Evolutionary conservation across 768 basidiomycete species (phyloP), one percentile per base, ranked within the genome.

Genomic region (Hygrocybe punicea): DNA sequence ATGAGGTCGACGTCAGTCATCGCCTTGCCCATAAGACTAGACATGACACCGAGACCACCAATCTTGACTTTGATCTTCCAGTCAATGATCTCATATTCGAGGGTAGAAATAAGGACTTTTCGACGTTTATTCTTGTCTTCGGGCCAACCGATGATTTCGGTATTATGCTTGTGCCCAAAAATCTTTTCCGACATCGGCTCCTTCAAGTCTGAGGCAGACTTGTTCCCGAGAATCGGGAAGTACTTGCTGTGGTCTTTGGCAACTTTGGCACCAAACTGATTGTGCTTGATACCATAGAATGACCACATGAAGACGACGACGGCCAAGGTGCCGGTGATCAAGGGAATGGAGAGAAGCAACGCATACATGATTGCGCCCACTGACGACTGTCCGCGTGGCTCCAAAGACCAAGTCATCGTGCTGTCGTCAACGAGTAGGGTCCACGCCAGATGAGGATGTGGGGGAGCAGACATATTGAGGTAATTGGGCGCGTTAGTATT

Each of bases 41-140:
- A 96, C 94, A 97, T 97, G 76, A 96, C 94, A 79, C 94, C 94
- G 17, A 97, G 80, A 72, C 94, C 94, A 75, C 94, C 94, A 61
- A 96, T 96, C 79, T 96, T 96, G 78, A 97, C 94, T 73, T 97
- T 97, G 60, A 95, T 73, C 73, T 95, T 95, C 93, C 94, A 97
- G 67, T 96, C 94, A 66, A 97, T 85, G 67, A 97, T 90, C 71
- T 97, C 94, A 73, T 97, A 97, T 73, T 97, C 94, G 51, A 97
- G 80, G 0, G 94, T 96, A 16, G 94, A 77, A 59, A 97, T 97
- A 45, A 97, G 81, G 24, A 95, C 92, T 71, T 89, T 92, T 69
- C 94, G 81, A 48, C 93, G 85, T 73, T 96, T 97, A 65, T 86
- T 81, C 75, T 87, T 89, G 74, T 90, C 87, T 68, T 97, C 94